These are phyloP conservation scores for Blastobotrys petasosporus DNA, from an alignment of 1,139 yeast genomes.

Conservation along the genomic window DNA sequence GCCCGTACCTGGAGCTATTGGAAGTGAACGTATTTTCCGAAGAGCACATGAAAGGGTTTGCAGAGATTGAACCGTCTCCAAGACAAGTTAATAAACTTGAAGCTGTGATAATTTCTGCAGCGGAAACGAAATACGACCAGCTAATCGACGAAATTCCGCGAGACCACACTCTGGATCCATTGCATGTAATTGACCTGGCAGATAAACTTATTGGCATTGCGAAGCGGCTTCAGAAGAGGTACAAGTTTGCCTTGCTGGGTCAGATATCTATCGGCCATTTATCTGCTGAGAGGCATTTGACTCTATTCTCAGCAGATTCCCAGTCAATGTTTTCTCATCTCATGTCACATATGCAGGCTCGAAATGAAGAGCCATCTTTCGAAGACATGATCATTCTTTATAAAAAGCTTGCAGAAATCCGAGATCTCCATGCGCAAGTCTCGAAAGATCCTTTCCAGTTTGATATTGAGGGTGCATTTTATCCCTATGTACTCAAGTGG, in stretches of 20 bases:
- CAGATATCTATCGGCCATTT: conserved; percentile 50
- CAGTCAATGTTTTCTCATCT: conserved; percentile 55
- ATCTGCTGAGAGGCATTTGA: conserved; percentile 51
- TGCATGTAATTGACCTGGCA: conserved; percentile 56
- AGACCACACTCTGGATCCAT: conserved; percentile 51
- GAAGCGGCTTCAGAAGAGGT: conserved; percentile 51
- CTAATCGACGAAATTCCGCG: conserved; percentile 56
- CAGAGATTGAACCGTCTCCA: conserved; percentile 38
- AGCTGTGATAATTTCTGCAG: conserved; percentile 44
- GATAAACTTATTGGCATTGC: conserved; percentile 50
- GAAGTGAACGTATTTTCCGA: conserved; percentile 51
- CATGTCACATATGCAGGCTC: conserved; percentile 38
- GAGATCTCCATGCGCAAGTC: conserved; percentile 51
- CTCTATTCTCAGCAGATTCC: conserved; percentile 60
- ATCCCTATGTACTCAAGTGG: conserved; percentile 52
- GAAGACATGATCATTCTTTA: conserved; percentile 61
- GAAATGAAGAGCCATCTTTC: conserved; percentile 40
- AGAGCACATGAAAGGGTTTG: conserved; percentile 38
- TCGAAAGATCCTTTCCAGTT: conserved; percentile 43
- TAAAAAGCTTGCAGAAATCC: conserved; percentile 48
- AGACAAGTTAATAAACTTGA: conserved; percentile 51
- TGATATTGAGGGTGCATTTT: conserved; percentile 55
- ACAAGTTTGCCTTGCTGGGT: conserved; percentile 57
- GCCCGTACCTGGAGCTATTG: conserved; percentile 47
- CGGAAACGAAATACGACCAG: conserved; percentile 57